Evolutionary conservation across 2,329 filamentous ascomycete genomes (phyloP).

Genomic region (Colletotrichum scovillei): DNA sequence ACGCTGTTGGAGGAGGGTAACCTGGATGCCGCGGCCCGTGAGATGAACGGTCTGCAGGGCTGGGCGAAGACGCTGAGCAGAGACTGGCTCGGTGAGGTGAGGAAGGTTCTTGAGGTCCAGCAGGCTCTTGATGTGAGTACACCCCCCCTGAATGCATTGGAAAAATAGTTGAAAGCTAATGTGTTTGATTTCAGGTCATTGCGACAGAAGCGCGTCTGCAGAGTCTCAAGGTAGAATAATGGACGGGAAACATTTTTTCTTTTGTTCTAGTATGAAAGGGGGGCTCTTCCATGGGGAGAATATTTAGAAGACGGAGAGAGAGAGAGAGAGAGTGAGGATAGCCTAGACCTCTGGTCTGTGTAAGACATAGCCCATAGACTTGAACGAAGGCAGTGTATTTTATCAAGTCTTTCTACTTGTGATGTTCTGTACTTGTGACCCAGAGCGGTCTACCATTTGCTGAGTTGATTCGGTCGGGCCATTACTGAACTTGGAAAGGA

Average conservation of each 20-base stretch:
- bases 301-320: conserved; percentile 42
- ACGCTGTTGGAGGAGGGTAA: conserved; percentile 92
- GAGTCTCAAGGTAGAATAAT: conserved; percentile 84
- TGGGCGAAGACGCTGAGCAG: conserved; percentile 96
- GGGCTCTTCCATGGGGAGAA: conserved; percentile 36
- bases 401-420: not conserved
- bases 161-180: not conserved
- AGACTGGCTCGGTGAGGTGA: conserved; percentile 92
- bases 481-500: no score
- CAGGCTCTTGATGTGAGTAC: conserved; percentile 92
- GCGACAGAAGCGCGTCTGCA: conserved; percentile 90
- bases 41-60: conserved; percentile 92
- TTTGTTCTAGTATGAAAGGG: conserved; percentile 50
- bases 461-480: no score
- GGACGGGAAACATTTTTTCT: conserved; percentile 40
- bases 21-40: conserved; percentile 88
- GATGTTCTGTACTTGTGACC: not conserved
- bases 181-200: conserved; percentile 71
- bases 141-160: conserved; percentile 4
- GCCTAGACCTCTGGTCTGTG: conserved; percentile 43
- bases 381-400: conserved; percentile 37
- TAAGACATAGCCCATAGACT: conserved; percentile 49
- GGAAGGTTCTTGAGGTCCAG: conserved; percentile 92
- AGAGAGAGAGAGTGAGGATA: conserved; percentile 30
- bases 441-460: not conserved